phyloP scores from a whole-genome alignment of 1,284 basidiomycete species.

The Boletus subluridellus region DNA sequence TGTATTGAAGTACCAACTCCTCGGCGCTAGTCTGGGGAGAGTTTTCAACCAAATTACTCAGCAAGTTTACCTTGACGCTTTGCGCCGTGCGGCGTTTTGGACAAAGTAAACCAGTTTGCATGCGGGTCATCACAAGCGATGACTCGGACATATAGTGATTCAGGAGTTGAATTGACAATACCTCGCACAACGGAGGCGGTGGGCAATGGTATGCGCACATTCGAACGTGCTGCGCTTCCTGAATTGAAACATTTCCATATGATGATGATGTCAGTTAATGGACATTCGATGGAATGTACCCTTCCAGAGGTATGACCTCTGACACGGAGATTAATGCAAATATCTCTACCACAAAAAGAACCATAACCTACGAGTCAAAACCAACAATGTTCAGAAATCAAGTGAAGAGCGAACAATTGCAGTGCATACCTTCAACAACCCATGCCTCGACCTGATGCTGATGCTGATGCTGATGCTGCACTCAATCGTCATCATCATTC shows the following conservation, averaged over 20 bases:
- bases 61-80: neutral
- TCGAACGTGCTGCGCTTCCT: constrained; percentile 71
- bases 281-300: constrained; percentile 40
- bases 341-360: constrained; percentile 6
- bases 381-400: constrained; percentile 51
- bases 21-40: constrained; percentile 41
- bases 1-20: constrained; percentile 45
- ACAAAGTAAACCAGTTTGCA: constrained; percentile 23
- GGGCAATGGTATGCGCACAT: constrained; percentile 39
- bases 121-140: constrained; percentile 20
- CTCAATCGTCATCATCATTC: constrained; percentile 60
- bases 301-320: constrained; percentile 66
- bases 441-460: constrained; percentile 84
- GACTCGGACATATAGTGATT: constrained; percentile 57
- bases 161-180: constrained; percentile 75
- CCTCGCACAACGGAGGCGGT: constrained; percentile 35
- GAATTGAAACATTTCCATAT: constrained; percentile 12
- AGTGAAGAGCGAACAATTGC: constrained; percentile 11
- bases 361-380: constrained; percentile 62
- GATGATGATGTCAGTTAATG: constrained; percentile 9
- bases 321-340: constrained; percentile 18
- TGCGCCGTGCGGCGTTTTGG: constrained; percentile 22
- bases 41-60: constrained; percentile 3
- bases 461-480: constrained; percentile 69
- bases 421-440: constrained; percentile 68